Evolutionary conservation across 495 filamentous ascomycete species (phyloP).

Genomic region (Aspergillus homomorphus): DNA sequence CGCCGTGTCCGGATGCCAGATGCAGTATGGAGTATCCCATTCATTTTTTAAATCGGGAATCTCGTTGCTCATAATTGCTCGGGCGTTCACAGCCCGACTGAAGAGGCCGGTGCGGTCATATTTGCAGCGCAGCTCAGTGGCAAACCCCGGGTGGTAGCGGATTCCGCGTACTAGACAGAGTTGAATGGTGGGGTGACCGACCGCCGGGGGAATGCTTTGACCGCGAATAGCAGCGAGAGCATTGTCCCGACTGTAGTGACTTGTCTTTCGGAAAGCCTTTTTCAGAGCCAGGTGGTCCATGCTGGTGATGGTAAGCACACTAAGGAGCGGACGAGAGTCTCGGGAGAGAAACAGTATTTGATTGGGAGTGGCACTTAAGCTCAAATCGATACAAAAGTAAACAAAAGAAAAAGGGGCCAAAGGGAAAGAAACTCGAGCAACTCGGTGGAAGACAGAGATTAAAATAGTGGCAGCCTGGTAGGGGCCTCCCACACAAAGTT

Average conservation of each 20-base stretch:
- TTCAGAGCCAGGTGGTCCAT: not conserved
- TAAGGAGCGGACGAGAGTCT: too few species aligned
- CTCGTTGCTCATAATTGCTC: slow-evolving; percentile 14
- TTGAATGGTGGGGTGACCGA: slow-evolving; percentile 18
- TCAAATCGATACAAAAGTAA: too few species aligned
- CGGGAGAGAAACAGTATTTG: too few species aligned
- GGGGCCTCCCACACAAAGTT: too few species aligned
- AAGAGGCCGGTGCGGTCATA: not conserved
- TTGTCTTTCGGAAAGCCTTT: not conserved
- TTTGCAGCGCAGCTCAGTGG: slow-evolving; percentile 6
- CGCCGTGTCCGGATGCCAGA: slow-evolving; percentile 40
- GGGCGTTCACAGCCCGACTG: slow-evolving; percentile 12
- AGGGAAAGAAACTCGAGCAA: too few species aligned
- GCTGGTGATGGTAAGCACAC: not conserved
- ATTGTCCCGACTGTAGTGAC: slow-evolving; percentile 1
- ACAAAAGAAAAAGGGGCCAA: too few species aligned
- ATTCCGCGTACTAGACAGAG: slow-evolving; percentile 25
- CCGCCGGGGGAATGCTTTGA: not conserved
- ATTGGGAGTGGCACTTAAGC: too few species aligned
- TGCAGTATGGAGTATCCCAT: slow-evolving; percentile 39
- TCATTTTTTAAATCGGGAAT: slow-evolving; percentile 1
- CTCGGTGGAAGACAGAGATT: too few species aligned
- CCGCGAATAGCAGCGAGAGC: slow-evolving; percentile 1
- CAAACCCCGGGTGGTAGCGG: slow-evolving; percentile 13
- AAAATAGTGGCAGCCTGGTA: too few species aligned